These are phyloP conservation scores for Euclidium syriacum DNA, from an alignment of 345 rosid species.

Conservation along the genomic window DNA sequence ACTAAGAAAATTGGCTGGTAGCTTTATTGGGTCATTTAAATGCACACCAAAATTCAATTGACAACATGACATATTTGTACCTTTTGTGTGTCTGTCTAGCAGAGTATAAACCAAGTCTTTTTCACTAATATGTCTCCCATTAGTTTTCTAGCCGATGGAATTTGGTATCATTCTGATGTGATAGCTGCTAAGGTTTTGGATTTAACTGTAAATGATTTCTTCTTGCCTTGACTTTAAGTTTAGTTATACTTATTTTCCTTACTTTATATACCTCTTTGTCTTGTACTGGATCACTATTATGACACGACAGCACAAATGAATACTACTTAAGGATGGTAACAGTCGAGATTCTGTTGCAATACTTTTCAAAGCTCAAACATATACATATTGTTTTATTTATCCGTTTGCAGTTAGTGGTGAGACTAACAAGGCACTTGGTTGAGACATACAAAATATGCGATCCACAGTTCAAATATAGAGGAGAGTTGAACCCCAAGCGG, in stretches of 20 bases:
- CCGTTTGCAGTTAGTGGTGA: conserved; percentile 71
- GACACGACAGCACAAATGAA: neutral
- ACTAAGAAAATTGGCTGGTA: neutral
- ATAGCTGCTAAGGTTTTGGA: neutral
- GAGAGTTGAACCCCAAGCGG: conserved; percentile 91
- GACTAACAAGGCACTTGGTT: conserved; percentile 80
- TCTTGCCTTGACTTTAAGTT: neutral
- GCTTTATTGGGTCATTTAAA: conserved; percentile 4
- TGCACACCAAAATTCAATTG: neutral
- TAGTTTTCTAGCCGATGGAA: neutral
- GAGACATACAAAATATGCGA: conserved; percentile 88
- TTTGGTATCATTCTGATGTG: neutral
- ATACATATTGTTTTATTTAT: neutral
- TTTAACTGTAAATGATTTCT: neutral
- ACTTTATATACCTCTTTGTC: neutral
- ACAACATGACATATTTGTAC: neutral
- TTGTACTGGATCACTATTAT: neutral
- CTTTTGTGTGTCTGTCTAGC: neutral
- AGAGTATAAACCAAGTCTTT: neutral
- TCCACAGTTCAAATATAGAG: conserved; percentile 83
- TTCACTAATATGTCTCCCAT: neutral
- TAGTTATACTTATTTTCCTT: neutral
- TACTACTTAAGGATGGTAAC: neutral
- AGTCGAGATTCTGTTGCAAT: neutral
- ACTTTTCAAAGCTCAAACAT: conserved; percentile 8